A percentile compares a stretch with the other conserved stretches of the same genome.
phyloP scores from a whole-genome alignment of 2,329 filamentous ascomycete species.

The Penicillium paneum region DNA sequence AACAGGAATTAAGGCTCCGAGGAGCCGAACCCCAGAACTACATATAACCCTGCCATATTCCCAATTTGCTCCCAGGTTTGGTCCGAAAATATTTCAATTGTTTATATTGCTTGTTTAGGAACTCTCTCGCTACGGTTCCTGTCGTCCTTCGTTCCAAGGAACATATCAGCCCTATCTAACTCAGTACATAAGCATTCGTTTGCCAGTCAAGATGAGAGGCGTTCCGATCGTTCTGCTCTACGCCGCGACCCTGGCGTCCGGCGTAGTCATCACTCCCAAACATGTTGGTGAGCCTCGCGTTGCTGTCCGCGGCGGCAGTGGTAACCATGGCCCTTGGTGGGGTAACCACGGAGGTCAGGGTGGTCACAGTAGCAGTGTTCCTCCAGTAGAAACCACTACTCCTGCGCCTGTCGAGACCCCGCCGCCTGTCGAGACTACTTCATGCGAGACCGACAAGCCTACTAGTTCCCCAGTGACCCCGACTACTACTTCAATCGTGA shows the following conservation, averaged over 20 bases:
- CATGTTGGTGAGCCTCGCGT: conserved; percentile 11
- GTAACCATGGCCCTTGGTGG: conserved; percentile 3
- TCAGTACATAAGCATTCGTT: conserved; percentile 9
- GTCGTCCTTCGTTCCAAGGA: conserved; percentile 25
- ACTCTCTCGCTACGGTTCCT: conserved; percentile 50
- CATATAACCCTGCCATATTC: conserved; percentile 11
- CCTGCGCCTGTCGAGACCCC: background rate
- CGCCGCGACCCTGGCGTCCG: conserved; percentile 18
- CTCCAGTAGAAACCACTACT: conserved; percentile 3
- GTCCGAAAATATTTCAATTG: conserved; percentile 5
- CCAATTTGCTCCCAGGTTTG: background rate
- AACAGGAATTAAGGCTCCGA: background rate
- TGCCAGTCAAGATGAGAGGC: conserved; percentile 19
- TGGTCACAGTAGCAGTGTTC: background rate
- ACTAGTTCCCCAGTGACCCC: conserved; percentile 2
- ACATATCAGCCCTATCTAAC: background rate
- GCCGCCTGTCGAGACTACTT: background rate
- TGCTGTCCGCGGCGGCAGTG: conserved; percentile 11
- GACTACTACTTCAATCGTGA: too few species aligned
- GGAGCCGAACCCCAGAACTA: background rate
- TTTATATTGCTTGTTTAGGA: conserved; percentile 22
- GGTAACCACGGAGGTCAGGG: conserved; percentile 3
- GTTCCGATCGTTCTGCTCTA: conserved; percentile 18
- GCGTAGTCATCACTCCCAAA: conserved; percentile 15
- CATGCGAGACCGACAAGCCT: background rate